Conservation (phyloP, 352 stramenopile genomes). For the Globisporangium mamillatum region DNA sequence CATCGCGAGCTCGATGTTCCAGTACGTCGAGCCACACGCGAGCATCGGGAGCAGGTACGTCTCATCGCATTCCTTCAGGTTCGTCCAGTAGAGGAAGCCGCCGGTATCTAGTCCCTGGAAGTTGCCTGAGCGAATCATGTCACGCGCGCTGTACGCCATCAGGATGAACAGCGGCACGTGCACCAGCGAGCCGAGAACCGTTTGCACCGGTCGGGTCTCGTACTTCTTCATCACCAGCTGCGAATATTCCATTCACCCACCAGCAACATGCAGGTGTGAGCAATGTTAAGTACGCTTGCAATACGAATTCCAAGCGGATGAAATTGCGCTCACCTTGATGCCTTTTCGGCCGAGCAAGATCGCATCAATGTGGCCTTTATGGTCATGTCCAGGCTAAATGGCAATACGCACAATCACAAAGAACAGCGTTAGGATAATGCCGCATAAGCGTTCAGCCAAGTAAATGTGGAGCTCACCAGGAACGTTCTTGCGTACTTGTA, state of each 20-base stretch:
- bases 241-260: background rate
- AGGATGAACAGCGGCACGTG: conserved; percentile 74
- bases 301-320: background rate
- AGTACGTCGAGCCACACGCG: conserved; percentile 54
- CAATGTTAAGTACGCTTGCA: background rate
- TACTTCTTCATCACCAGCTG: conserved; percentile 71
- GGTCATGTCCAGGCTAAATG: conserved; percentile 33
- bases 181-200: conserved; percentile 54
- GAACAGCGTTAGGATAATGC: conserved; percentile 1
- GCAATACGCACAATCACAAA: background rate
- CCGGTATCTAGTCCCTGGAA: conserved; percentile 59
- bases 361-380: conserved; percentile 46
- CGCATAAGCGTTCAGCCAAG: background rate
- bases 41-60: conserved; percentile 59
- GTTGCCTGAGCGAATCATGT: conserved; percentile 73
- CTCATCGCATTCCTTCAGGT: conserved; percentile 59
- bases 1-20: conserved; percentile 53
- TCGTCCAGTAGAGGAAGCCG: conserved; percentile 62
- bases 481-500: conserved; percentile 77
- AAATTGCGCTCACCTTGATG: conserved; percentile 26
- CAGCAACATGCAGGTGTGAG: background rate
- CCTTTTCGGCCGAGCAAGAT: conserved; percentile 49
- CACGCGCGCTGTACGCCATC: conserved; percentile 70
- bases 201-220: conserved; percentile 67
- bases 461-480: conserved; percentile 29